Percentiles rank a stretch among this genome's conserved stretches.
Evolutionary conservation across 805 yeast genomes (phyloP).

Genomic region (Saccharomycopsis olivae): DNA sequence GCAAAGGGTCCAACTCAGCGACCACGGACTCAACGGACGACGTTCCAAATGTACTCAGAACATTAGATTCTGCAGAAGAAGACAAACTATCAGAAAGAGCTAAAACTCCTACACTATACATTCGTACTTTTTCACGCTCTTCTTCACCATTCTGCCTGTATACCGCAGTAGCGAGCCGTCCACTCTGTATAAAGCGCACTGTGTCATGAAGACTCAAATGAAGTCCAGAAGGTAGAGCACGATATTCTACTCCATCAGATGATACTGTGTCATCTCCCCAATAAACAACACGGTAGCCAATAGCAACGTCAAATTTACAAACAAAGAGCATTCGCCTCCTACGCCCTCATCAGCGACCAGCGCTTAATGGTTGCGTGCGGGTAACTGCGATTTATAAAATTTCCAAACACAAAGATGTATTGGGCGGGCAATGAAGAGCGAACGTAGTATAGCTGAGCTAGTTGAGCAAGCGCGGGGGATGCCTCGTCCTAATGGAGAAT

Average conservation of each 20-base stretch:
- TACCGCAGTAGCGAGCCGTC: constrained; percentile 5
- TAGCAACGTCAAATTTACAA: constrained; percentile 14
- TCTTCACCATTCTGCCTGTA: constrained; percentile 16
- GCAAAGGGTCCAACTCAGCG: neutral
- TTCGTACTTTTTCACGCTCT: constrained; percentile 10
- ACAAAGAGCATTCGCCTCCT: no score
- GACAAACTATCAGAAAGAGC: neutral
- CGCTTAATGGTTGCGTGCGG: no score
- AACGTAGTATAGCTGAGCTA: no score
- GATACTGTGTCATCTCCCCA: neutral
- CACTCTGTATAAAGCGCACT: constrained; percentile 4
- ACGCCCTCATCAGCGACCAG: no score
- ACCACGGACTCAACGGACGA: neutral
- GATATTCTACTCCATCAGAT: constrained; percentile 6
- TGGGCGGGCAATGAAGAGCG: no score
- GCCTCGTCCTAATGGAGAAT: no score
- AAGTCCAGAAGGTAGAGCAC: constrained; percentile 17
- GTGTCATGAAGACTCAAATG: constrained; percentile 10
- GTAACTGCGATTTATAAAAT: no score
- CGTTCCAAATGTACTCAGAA: no score
- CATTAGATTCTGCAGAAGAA: no score
- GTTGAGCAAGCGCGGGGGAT: no score
- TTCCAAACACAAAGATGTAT: no score
- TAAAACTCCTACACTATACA: constrained; percentile 16
- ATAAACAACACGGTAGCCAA: constrained; percentile 10